Evolutionary conservation across 192 early-diverging fungal genomes (phyloP).

Genomic region (Coemansia sp.): DNA sequence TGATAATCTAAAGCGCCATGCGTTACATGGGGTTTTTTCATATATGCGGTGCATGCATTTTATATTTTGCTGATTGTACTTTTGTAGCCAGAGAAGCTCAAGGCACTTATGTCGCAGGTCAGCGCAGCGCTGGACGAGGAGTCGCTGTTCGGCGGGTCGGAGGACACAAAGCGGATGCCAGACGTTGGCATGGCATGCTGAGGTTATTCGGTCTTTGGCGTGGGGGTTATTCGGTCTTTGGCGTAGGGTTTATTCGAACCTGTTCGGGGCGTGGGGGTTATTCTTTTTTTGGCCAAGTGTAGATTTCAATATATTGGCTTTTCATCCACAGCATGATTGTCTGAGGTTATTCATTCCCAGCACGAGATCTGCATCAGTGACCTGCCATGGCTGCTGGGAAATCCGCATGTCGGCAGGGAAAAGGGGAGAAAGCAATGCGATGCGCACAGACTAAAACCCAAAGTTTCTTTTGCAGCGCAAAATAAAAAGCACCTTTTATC

Average conservation of each 20-base stretch:
- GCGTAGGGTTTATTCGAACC: background rate
- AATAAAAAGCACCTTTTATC: background rate
- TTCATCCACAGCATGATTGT: no score
- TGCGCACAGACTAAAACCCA: background rate
- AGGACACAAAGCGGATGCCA: conserved; percentile 8
- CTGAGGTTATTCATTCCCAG: background rate
- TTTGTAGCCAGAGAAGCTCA: conserved; percentile 46
- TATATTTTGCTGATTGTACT: background rate
- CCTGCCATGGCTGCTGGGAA: background rate
- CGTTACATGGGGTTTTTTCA: background rate
- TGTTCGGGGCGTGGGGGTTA: background rate
- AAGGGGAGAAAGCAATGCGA: background rate
- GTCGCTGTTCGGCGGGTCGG: conserved; percentile 19
- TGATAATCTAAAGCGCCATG: background rate
- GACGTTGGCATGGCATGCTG: conserved; percentile 32
- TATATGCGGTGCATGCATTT: background rate
- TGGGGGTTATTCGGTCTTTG: background rate
- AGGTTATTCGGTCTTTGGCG: conserved; percentile 1
- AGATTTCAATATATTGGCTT: background rate
- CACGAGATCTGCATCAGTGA: background rate
- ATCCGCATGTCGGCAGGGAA: background rate
- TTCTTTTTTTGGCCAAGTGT: background rate
- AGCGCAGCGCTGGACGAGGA: conserved; percentile 44
- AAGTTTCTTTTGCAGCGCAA: background rate
- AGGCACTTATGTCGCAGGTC: conserved; percentile 50